phyloP scores from a whole-genome alignment of 2,329 filamentous ascomycete species.

The Akanthomyces uredinophilus region DNA sequence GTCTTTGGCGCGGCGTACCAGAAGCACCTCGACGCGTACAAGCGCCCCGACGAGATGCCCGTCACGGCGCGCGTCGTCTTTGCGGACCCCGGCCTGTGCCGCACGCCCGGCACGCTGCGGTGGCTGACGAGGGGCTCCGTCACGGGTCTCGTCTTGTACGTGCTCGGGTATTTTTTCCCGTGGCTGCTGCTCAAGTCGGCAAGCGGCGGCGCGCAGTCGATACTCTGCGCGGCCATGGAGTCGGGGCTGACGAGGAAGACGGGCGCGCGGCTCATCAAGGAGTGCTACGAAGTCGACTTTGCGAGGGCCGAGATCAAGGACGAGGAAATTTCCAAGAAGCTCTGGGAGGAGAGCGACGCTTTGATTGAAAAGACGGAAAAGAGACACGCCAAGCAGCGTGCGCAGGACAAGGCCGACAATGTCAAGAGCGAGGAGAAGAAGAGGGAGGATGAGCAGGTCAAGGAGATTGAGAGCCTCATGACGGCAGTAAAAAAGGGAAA shows the following conservation, averaged over 20 bases:
- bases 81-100: conserved; percentile 77
- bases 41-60: conserved; percentile 75
- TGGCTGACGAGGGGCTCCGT: conserved; percentile 85
- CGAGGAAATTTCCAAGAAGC: conserved; percentile 71
- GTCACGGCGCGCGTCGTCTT: conserved; percentile 79
- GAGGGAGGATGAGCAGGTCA: conserved; percentile 28
- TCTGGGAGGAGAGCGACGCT: conserved; percentile 87
- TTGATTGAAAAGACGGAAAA: conserved; percentile 80
- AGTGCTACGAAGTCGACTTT: conserved; percentile 73
- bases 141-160: conserved; percentile 71
- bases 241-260: conserved; percentile 52
- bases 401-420: conserved; percentile 25
- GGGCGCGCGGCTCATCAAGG: conserved; percentile 76
- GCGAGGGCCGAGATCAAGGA: conserved; percentile 70
- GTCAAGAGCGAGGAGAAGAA: conserved; percentile 31
- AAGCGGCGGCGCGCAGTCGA: conserved; percentile 76
- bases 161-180: conserved; percentile 71
- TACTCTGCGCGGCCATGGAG: conserved; percentile 84
- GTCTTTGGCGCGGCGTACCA: conserved; percentile 87
- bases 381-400: conserved; percentile 56
- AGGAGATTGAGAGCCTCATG: conserved; percentile 35
- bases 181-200: conserved; percentile 88
- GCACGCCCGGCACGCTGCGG: conserved; percentile 81
- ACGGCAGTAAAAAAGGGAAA: conserved; percentile 41
- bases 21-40: conserved; percentile 81